Conservation (phyloP, 2,329 filamentous ascomycete species). For the Nakataea oryzae region DNA sequence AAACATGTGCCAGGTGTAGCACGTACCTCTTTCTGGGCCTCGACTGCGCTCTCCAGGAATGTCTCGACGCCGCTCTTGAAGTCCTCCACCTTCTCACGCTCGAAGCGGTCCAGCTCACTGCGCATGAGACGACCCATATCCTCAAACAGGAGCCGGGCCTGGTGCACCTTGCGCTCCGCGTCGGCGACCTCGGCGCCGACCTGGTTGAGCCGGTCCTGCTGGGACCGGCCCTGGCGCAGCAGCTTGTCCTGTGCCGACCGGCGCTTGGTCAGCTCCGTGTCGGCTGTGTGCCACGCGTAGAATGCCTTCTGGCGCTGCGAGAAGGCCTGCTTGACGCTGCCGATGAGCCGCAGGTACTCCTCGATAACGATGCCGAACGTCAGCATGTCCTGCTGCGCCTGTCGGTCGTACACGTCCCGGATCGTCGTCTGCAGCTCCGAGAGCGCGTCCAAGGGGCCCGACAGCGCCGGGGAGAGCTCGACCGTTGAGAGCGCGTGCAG, state of each 20-base stretch:
- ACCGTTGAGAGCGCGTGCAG: slow-evolving; percentile 88
- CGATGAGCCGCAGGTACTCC: slow-evolving; percentile 93
- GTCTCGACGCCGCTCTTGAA: slow-evolving; percentile 98
- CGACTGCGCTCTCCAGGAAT: slow-evolving; percentile 90
- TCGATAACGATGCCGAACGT: slow-evolving; percentile 97
- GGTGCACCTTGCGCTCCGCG: slow-evolving; percentile 85
- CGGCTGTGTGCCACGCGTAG: slow-evolving; percentile 85
- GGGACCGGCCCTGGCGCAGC: slow-evolving; percentile 86
- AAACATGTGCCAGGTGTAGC: no score
- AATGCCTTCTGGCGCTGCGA: slow-evolving; percentile 89
- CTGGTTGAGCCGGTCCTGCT: slow-evolving; percentile 91
- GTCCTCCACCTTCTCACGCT: slow-evolving; percentile 95
- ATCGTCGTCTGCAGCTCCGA: slow-evolving; percentile 92
- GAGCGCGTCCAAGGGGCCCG: slow-evolving; percentile 78
- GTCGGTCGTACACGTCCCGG: slow-evolving; percentile 87
- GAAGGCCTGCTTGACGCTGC: slow-evolving; percentile 90
- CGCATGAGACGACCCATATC: slow-evolving; percentile 96
- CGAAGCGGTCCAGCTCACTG: slow-evolving; percentile 83
- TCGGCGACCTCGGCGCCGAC: slow-evolving; percentile 90
- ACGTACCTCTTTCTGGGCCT: slow-evolving; percentile 94
- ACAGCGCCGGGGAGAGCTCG: slow-evolving; percentile 80
- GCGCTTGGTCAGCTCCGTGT: slow-evolving; percentile 83
- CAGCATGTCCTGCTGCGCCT: slow-evolving; percentile 92
- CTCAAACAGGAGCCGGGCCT: slow-evolving; percentile 82
- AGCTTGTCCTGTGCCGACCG: slow-evolving; percentile 87